Base-by-base conservation (phyloP, 805 yeast genomes). In the Ogataea henricii region DNA sequence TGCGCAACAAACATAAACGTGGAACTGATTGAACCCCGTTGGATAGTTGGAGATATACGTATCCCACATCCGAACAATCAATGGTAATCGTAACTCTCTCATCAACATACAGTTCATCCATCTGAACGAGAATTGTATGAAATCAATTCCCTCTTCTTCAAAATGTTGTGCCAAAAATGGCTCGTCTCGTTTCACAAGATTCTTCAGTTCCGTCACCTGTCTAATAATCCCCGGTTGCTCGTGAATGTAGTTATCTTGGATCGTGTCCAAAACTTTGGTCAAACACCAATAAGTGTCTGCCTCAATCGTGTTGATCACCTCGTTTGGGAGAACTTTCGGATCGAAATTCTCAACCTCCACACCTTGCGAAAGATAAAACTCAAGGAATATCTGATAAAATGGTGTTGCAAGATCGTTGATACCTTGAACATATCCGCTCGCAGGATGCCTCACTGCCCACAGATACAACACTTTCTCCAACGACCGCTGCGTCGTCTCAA, bases 31-130 rank as follows among this genome's bases (percentile, higher is more conserved):
- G 63, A 94, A 89, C 2, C 96, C 96, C 39, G 77, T 76, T 3
- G 86, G 83, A 17, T 79, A 78, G 61, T 87, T 90, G 42, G 88
- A 78, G 3, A 87, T 66, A 65, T 94, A 94, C 0, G 99, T 91
- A 63, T 94, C 99, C 98, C 99, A 94, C 96, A 94, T 92, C 47
- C 99, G 76, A 18, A 91, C 83, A 4, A 91, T 87, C 51, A 89
- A 79, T 25, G 73, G 72, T 60, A 94, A 82, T 35, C 85, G 81
- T 38, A 94, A 75, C 60, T 94, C 99, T 55, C 99, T 80, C 99
- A 94, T 94, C 42, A 94, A 71, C 60, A 94, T 72, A 71, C 99
- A 94, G 68, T 94, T 94, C 98, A 94, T 94, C 99, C 99, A 94
- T 56, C 99, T 76, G 71, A 94, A 94, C 17, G 97, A 82, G 67